Evolutionary conservation across 2,329 filamentous ascomycete species (phyloP).

Genomic region (Waltergamsia citrina): DNA sequence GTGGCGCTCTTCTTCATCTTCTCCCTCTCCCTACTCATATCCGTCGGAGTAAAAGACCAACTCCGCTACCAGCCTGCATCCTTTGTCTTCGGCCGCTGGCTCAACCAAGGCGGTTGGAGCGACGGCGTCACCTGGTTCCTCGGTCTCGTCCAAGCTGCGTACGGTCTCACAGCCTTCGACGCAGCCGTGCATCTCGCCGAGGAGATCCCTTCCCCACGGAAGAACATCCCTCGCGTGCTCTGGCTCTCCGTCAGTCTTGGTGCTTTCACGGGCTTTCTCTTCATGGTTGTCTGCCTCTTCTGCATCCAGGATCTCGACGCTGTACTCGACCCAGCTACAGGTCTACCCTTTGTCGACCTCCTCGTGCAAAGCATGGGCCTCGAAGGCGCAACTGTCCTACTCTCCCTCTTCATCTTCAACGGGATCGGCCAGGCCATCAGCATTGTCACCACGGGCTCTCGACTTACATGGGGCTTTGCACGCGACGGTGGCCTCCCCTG

Average conservation of each 20-base stretch:
- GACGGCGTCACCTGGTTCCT: constrained; percentile 39
- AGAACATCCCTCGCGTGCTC: constrained; percentile 31
- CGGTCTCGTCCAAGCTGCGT: constrained; percentile 37
- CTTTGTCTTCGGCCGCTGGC: constrained; percentile 33
- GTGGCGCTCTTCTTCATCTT: constrained; percentile 33
- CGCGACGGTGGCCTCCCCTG: constrained; percentile 28
- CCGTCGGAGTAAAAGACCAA: constrained; percentile 27
- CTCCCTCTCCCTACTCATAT: constrained; percentile 32
- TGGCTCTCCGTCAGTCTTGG: constrained; percentile 32
- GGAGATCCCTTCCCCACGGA: constrained; percentile 32
- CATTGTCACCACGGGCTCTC: constrained; percentile 30
- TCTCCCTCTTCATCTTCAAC: constrained; percentile 37
- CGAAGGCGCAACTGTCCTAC: constrained; percentile 22
- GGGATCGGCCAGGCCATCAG: constrained; percentile 34
- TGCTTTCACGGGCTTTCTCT: constrained; percentile 27
- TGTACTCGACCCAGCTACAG: constrained; percentile 19
- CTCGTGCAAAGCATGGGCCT: constrained; percentile 15
- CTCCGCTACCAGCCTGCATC: constrained; percentile 29
- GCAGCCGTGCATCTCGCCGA: constrained; percentile 40
- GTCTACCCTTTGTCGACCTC: constrained; percentile 30
- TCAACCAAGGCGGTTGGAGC: constrained; percentile 24
- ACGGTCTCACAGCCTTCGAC: constrained; percentile 39
- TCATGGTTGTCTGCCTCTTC: constrained; percentile 33
- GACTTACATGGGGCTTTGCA: constrained; percentile 33
- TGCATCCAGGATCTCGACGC: constrained; percentile 27